Percentiles rank a stretch among this genome's conserved stretches.
Conservation (phyloP, 768 basidiomycete genomes). For the Hysterangium stoloniferum region DNA sequence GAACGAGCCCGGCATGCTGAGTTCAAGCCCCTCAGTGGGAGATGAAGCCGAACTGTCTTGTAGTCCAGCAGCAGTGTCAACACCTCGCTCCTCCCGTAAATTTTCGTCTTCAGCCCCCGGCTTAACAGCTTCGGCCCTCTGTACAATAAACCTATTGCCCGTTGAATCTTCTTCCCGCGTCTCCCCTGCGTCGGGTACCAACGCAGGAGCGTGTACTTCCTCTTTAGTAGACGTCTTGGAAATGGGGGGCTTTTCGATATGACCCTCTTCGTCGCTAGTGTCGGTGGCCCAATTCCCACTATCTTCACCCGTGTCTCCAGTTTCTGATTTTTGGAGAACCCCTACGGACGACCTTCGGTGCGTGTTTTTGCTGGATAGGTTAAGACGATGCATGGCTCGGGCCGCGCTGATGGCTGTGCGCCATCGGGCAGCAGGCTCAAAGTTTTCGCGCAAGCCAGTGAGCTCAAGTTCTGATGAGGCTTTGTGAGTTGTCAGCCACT, state of each 20-base stretch:
- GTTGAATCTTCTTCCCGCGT: too few species aligned
- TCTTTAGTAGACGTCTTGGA: too few species aligned
- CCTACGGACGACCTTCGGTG: neutral
- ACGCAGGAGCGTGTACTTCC: too few species aligned
- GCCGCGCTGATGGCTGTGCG: conserved; percentile 53
- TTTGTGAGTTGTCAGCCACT: conserved; percentile 70
- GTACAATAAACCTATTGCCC: too few species aligned
- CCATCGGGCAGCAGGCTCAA: conserved; percentile 72
- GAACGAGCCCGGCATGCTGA: conserved; percentile 7
- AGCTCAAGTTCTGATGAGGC: conserved; percentile 72
- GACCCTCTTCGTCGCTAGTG: neutral
- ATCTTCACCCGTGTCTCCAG: neutral
- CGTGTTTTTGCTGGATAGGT: neutral
- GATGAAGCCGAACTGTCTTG: neutral
- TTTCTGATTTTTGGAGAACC: neutral
- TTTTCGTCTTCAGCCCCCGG: neutral
- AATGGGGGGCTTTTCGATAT: too few species aligned
- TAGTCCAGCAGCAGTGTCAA: neutral
- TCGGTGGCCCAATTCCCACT: neutral
- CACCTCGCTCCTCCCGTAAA: neutral
- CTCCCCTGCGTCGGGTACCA: too few species aligned
- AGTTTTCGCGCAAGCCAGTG: conserved; percentile 70
- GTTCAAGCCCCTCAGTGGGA: neutral
- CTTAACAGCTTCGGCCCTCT: neutral
- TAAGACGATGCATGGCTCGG: conserved; percentile 28